Evolutionary conservation across 768 basidiomycete genomes (phyloP).

Genomic region (Agrocybe chaxingu): DNA sequence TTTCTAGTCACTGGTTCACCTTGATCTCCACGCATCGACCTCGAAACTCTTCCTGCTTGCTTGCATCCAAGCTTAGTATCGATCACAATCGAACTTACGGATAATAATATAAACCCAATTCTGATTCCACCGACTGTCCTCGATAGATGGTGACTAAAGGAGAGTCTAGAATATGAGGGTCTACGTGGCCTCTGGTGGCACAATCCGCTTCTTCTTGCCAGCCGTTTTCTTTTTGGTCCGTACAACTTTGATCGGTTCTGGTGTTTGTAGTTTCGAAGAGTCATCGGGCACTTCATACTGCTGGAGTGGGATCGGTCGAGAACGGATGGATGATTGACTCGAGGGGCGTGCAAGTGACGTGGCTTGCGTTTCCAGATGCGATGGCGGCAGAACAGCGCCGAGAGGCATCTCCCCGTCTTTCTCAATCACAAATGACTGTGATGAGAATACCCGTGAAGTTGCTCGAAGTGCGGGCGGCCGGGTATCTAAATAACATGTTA

Average conservation of each 20-base stretch:
- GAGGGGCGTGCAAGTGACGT: conserved; percentile 19
- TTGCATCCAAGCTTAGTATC: conserved; percentile 7
- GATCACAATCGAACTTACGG: conserved; percentile 4
- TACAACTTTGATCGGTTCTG: conserved; percentile 74
- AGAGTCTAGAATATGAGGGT: neutral
- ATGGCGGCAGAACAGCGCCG: conserved; percentile 30
- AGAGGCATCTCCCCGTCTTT: conserved; percentile 85
- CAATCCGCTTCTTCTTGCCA: conserved; percentile 67
- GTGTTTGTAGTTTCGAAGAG: conserved; percentile 41
- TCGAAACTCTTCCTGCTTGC: conserved; percentile 19
- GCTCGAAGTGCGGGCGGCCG: conserved; percentile 43
- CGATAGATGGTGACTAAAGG: neutral
- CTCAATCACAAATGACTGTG: conserved; percentile 62
- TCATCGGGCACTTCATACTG: conserved; percentile 53
- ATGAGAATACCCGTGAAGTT: conserved; percentile 34
- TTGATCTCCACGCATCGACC: conserved; percentile 12
- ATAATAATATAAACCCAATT: conserved; percentile 3
- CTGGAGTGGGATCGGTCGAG: conserved; percentile 40
- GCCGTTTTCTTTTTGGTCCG: conserved; percentile 65
- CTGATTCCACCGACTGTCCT: neutral
- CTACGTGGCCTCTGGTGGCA: neutral
- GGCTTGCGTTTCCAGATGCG: conserved; percentile 18
- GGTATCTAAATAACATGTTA: conserved; percentile 1
- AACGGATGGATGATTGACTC: conserved; percentile 29
- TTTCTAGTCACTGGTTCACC: conserved; percentile 7